Evolutionary conservation across 23 red algal species (phyloP), one percentile per base, ranked within the genome.

Genomic region (Gracilaria vermiculophylla): DNA sequence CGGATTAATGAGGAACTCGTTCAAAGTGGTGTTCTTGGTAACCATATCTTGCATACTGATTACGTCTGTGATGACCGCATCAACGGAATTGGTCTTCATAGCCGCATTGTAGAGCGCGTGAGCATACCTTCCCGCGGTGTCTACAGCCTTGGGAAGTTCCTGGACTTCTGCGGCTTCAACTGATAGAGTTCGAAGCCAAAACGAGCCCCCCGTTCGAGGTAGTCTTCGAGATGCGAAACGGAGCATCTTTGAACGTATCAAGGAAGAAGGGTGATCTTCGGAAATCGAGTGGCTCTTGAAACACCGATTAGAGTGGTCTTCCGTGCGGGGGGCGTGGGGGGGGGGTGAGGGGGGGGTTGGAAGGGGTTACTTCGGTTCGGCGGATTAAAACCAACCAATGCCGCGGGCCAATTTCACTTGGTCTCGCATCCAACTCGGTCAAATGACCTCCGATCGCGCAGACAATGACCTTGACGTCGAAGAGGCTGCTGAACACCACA

Each of bases 61-160:
- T 19, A 96, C 94, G 67, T 96, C 94, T 25, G 54, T 19, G 3
- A 51, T 53, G 23, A 96, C 94, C 17, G 80, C 43, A 47, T 85
- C 88, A 13, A 96, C 35, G 24, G 73, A 56, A 43, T 85, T 79
- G 35, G 37, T 64, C 81, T 91, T 85, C 31, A 40, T 77, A 39
- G 88, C 94, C 13, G 87, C 94, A 23, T 72, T 82, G 32, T 88
- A 92, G 20, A 96, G 80, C 21, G 86, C 87, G 44, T 75, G 65
- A 16, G 94, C 88, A 64, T 96, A 96, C 27, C 92, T 85, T 32
- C 92, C 92, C 24, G 84, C 67, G 12, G 78, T 75, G 67, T 81
- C 88, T 5, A 82, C 45, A 0, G 78, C 88, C 43, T 89, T 89
- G 14, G 85, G 85, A 50, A 76, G 52, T 5, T 75, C 31, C 15